phyloP scores from a whole-genome alignment of 2,329 filamentous ascomycete species.

The Aspergillus sp. region DNA sequence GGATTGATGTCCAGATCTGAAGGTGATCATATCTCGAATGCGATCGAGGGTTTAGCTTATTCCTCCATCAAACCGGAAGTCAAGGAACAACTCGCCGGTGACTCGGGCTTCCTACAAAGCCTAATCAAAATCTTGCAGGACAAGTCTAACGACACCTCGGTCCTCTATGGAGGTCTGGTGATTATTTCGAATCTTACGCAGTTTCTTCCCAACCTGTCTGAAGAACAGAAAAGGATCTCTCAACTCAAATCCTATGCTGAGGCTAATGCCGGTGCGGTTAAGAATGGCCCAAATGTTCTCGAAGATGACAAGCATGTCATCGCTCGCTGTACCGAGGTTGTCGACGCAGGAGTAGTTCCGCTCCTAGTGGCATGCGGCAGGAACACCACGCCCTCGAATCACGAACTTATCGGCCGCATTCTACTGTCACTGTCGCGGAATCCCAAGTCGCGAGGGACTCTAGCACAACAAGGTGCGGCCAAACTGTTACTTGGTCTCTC shows the following conservation, averaged over 20 bases:
- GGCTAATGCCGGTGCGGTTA: slow-evolving; percentile 70
- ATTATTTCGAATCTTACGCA: slow-evolving; percentile 81
- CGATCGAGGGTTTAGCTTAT: slow-evolving; percentile 89
- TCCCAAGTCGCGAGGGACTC: slow-evolving; percentile 69
- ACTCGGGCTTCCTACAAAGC: slow-evolving; percentile 66
- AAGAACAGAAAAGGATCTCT: slow-evolving; percentile 88
- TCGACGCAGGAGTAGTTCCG: slow-evolving; percentile 75
- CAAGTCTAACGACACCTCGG: slow-evolving; percentile 62
- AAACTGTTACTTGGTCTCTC: slow-evolving; percentile 77
- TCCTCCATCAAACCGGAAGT: slow-evolving; percentile 81
- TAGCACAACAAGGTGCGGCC: slow-evolving; percentile 92
- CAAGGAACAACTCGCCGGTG: slow-evolving; percentile 75
- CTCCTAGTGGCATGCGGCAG: slow-evolving; percentile 75
- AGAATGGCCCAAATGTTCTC: slow-evolving; percentile 60
- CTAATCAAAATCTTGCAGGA: slow-evolving; percentile 56
- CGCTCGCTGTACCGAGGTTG: slow-evolving; percentile 72
- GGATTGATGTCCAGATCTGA: slow-evolving; percentile 42
- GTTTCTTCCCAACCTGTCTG: slow-evolving; percentile 74
- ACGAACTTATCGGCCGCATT: slow-evolving; percentile 70
- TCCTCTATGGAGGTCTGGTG: slow-evolving; percentile 82
- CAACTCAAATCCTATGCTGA: slow-evolving; percentile 95
- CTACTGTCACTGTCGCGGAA: slow-evolving; percentile 74
- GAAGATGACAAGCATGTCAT: slow-evolving; percentile 75
- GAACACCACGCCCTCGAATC: slow-evolving; percentile 66
- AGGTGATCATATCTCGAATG: slow-evolving; percentile 64